Evolutionary conservation across 352 stramenopile genomes (phyloP), one percentile per base, ranked within the genome.

Genomic region (Globisporangium recalcitrans): DNA sequence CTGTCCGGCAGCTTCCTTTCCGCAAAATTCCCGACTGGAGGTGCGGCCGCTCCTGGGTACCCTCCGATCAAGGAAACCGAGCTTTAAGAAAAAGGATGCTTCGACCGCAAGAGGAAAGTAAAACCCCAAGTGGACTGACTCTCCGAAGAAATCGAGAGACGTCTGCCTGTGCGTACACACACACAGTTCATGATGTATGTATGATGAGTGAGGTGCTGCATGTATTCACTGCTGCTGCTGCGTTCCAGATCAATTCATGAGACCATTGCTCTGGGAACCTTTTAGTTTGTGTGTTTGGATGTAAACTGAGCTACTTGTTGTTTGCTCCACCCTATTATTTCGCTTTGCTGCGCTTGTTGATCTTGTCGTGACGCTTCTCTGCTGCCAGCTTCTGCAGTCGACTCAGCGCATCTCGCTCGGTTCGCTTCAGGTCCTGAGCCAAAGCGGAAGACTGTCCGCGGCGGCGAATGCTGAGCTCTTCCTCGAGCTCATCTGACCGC

Each of bases 331-430:
- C n/a, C n/a, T n/a, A n/a, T n/a, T n/a, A 83, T 47, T 68, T 72
- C 7, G 68, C 63, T 64, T 91, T 94, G 52, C 65, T 87, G 26
- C 84, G 74, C 13, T 70, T 62, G 58, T 92, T 93, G 61, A 93
- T 89, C 38, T 77, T 73, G 60, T 93, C 86, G 64, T 95, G 84
- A 49, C 86, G 76, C 65, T 87, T 91, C 65, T 92, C 86, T 3
- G 80, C 70, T 48, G 79, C 74, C 10, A 95, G 70, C 55, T 86
- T 87, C 44, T 84, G 66, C 4, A 78, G 82, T 21, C 86, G 82
- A 8, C 62, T 70, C 42, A 87, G 63, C 1, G 83, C 84, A n/a
- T 93, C 86, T 21, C 74, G 71, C 54, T 92, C 84, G 14, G 80
- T 69, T 21, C 73, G 78, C 54, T 82, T 81, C 34, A 85, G 69